Conservation (phyloP, 1,284 basidiomycete species). For the Schizophyllum commune region DNA sequence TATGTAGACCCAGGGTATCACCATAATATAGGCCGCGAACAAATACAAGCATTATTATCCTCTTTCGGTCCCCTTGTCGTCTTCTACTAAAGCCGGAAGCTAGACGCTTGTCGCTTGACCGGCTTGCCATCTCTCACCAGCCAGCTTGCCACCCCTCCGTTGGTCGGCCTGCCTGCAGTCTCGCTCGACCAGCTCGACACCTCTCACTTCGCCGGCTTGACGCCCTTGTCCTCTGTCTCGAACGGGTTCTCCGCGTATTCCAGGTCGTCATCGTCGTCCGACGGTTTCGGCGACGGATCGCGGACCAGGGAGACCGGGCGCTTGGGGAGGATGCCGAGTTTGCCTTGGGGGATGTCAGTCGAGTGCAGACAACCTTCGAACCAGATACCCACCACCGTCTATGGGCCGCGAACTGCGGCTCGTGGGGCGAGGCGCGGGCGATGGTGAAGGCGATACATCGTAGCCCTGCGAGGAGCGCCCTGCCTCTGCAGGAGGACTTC, state of each 20-base stretch:
- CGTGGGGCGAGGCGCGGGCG: constrained; percentile 7
- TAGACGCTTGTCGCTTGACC: no score
- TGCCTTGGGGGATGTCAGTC: constrained; percentile 17
- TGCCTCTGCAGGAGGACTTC: not conserved
- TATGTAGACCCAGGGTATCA: no score
- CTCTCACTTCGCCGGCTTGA: not conserved
- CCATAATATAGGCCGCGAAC: no score
- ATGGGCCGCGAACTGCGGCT: constrained; percentile 7
- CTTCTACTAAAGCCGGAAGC: no score
- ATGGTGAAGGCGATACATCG: not conserved
- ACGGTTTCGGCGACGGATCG: constrained; percentile 15
- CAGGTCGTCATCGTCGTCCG: constrained; percentile 42
- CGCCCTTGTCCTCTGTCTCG: constrained; percentile 21
- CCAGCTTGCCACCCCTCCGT: no score
- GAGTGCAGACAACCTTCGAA: no score
- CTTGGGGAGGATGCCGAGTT: constrained; percentile 69
- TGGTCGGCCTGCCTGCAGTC: no score
- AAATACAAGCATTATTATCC: no score
- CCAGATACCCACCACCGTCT: constrained; percentile 8
- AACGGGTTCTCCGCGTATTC: constrained; percentile 67
- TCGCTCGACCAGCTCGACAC: no score
- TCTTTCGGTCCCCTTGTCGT: no score
- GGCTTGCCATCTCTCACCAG: no score
- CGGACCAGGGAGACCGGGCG: constrained; percentile 62
- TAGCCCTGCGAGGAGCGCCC: not conserved